phyloP scores from a whole-genome alignment of 768 basidiomycete genomes.

The Calocera cornea region DNA sequence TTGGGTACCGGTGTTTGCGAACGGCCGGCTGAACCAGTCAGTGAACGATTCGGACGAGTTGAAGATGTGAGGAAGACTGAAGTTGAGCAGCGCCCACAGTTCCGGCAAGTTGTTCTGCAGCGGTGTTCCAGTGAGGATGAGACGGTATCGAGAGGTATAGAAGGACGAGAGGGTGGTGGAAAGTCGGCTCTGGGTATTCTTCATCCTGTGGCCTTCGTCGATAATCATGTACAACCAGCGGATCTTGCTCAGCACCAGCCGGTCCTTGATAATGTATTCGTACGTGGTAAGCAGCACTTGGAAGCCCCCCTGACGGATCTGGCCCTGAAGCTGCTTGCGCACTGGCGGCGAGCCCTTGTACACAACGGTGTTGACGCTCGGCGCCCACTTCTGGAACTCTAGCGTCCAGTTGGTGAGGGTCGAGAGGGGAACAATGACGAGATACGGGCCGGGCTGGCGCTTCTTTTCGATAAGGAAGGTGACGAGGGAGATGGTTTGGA shows the following conservation, averaged over 20 bases:
- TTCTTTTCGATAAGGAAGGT: slow-evolving; percentile 87
- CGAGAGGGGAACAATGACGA: slow-evolving; percentile 88
- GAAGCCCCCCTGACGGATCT: slow-evolving; percentile 68
- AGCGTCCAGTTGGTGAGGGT: slow-evolving; percentile 97
- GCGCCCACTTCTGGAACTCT: slow-evolving; percentile 94
- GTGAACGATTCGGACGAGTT: slow-evolving; percentile 36
- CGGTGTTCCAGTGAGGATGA: slow-evolving; percentile 91
- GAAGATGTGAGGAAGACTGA: slow-evolving; percentile 27
- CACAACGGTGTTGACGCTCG: slow-evolving; percentile 58
- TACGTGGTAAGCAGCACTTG: slow-evolving; percentile 90
- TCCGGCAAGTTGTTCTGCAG: slow-evolving; percentile 46
- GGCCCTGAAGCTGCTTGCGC: slow-evolving; percentile 61
- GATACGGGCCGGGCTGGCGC: slow-evolving; percentile 78
- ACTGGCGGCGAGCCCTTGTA: slow-evolving; percentile 88
- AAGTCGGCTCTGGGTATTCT: slow-evolving; percentile 84
- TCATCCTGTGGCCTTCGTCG: slow-evolving; percentile 97
- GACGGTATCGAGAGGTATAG: slow-evolving; percentile 84
- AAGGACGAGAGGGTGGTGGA: slow-evolving; percentile 79
- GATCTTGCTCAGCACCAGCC: slow-evolving; percentile 71
- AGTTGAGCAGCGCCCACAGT: slow-evolving; percentile 29
- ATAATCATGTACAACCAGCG: slow-evolving; percentile 98
- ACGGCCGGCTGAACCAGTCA: slow-evolving; percentile 38
- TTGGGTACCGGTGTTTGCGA: slow-evolving; percentile 30
- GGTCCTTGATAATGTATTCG: slow-evolving; percentile 96
- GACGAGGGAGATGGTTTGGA: slow-evolving; percentile 89